A percentile compares a stretch with the other conserved stretches of the same genome.
Evolutionary conservation across 345 rosid species (phyloP).

Genomic region (Dipteronia sinensis): DNA sequence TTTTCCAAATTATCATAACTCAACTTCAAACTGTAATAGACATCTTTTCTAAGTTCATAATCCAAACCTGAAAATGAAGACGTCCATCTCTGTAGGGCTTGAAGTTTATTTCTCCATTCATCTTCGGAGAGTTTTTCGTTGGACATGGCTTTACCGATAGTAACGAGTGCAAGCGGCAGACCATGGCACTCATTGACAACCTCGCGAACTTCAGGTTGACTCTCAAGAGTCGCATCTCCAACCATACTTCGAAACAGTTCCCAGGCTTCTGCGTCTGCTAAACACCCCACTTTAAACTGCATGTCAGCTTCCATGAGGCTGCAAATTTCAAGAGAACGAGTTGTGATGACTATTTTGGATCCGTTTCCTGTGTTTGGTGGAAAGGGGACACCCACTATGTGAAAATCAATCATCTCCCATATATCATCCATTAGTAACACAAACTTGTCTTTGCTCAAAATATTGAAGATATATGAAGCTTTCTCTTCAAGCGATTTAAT

Average conservation of each 20-base stretch:
- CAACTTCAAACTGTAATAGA: not conserved
- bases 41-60: not conserved
- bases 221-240: not conserved
- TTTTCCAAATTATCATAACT: not conserved
- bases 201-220: not conserved
- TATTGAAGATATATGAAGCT: not conserved
- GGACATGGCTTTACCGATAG: not conserved
- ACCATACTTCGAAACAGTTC: not conserved
- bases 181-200: not conserved
- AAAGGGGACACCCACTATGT: not conserved
- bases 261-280: not conserved
- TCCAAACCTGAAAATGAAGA: constrained; percentile 17
- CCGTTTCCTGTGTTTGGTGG: not conserved
- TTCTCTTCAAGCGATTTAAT: not conserved
- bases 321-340: constrained; percentile 15
- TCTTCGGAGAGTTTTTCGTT: not conserved
- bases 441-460: not conserved
- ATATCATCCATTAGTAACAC: constrained; percentile 15
- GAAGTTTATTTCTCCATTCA: not conserved
- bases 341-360: constrained; percentile 15
- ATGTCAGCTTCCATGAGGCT: constrained; percentile 9
- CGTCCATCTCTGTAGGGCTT: not conserved
- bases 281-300: constrained; percentile 1
- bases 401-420: constrained; percentile 6
- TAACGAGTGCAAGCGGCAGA: not conserved